Evolutionary conservation across 2,329 filamentous ascomycete genomes (phyloP), one percentile per base, ranked within the genome.

Genomic region (Cladosporium sp.): DNA sequence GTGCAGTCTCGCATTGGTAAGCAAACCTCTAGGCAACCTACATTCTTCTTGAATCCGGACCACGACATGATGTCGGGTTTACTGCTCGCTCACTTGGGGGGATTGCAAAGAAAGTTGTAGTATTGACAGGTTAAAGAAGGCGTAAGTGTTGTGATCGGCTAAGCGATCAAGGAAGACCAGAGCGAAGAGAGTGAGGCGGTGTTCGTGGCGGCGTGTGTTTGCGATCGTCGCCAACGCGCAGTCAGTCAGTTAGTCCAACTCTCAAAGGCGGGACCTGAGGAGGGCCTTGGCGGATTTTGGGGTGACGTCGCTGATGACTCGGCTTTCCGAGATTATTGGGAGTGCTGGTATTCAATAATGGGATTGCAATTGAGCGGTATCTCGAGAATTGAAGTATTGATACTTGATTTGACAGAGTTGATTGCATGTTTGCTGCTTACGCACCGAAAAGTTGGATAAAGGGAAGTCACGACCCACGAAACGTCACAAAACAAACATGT

Each of bases 11-110:
- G 5, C 12, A n/a, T n/a, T 35, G 11, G 15, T 18, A 16, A 3
- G 16, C n/a, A 4, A n/a, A 12, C 19, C n/a, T 27, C 20, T 86
- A 51, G 29, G 29, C 43, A 46, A 48, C 49, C 27, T 51, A 59
- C 61, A 60, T 63, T 64, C 58, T 67, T 67, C 57, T 69, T 69
- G 63, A 68, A 67, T 52, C 66, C 66, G 54, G 62, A 61, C 66
- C 83, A 86, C 71, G 83, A 85, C 83, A 86, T 86, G 55, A 67
- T 73, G 66, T 65, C 64, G 64, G 62, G 22, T 27, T 32, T 27
- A 18, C 18, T 30, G 15, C n/a, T 30, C 36, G 35, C 29, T 33
- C n/a, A 29, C 15, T 32, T n/a, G 18, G 18, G 15, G 18, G 18
- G 19, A 16, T 39, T 30, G 22, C 15, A 40, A 48, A 47, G 18